phyloP scores from a whole-genome alignment of 495 filamentous ascomycete species.

The Trichocladium uniseriatum region DNA sequence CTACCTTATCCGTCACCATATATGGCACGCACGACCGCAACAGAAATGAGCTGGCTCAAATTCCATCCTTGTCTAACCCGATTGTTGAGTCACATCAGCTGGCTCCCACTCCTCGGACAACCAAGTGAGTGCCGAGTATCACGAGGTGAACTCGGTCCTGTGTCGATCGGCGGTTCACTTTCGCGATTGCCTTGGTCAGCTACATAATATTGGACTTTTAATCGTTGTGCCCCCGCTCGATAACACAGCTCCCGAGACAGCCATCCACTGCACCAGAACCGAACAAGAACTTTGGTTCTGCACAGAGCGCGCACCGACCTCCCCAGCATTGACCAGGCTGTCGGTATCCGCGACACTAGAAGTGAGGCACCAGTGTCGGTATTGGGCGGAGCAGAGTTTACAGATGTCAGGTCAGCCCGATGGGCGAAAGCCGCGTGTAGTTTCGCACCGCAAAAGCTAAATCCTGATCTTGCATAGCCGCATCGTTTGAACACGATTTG shows the following conservation, averaged over 20 bases:
- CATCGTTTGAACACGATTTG: background rate
- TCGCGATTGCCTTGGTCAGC: background rate
- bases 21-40: no score
- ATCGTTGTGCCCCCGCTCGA: background rate
- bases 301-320: background rate
- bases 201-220: background rate
- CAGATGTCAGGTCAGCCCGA: background rate
- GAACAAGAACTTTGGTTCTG: background rate
- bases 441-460: background rate
- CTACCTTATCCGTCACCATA: no score
- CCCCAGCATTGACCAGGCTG: background rate
- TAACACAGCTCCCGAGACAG: constrained; percentile 6
- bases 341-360: constrained; percentile 4
- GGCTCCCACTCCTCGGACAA: background rate
- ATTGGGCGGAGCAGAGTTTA: background rate
- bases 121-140: constrained; percentile 5
- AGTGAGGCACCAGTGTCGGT: background rate
- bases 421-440: background rate
- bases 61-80: no score
- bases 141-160: background rate
- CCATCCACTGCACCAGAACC: background rate
- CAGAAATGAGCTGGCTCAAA: no score
- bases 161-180: background rate
- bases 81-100: no score
- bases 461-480: background rate